phyloP scores from a whole-genome alignment of 2,329 filamentous ascomycete genomes.

The Exserohilum turcica region DNA sequence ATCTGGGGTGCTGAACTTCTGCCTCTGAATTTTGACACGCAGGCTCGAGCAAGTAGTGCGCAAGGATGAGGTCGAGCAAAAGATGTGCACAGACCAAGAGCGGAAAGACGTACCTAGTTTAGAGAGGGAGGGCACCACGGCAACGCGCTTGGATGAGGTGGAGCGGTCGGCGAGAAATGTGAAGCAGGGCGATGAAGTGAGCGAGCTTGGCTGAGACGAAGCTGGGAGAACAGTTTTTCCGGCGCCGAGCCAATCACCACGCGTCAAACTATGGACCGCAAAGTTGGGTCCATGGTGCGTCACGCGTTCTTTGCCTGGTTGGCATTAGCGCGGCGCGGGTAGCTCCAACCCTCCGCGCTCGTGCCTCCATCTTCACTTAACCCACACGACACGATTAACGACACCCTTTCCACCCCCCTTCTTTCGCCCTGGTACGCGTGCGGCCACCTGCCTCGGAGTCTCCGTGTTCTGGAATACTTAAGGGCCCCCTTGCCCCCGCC shows the following conservation, averaged over 20 bases:
- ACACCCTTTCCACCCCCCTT: constrained; percentile 19
- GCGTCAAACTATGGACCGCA: constrained; percentile 13
- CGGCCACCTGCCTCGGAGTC: constrained; percentile 20
- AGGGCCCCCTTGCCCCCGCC: constrained; percentile 1
- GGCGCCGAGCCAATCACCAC: constrained; percentile 32
- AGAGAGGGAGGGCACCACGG: constrained; percentile 31
- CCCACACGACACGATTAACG: constrained; percentile 20
- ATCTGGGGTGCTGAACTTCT: constrained; percentile 24
- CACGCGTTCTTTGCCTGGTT: constrained; percentile 23
- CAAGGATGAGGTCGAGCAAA: constrained; percentile 17
- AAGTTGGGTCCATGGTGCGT: constrained; percentile 21
- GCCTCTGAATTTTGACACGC: constrained; percentile 24
- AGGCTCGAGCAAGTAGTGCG: constrained; percentile 14
- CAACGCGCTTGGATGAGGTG: constrained; percentile 37
- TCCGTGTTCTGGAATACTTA: constrained; percentile 4
- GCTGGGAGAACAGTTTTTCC: constrained; percentile 24
- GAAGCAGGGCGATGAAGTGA: constrained; percentile 34
- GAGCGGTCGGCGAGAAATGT: constrained; percentile 28
- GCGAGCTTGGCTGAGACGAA: constrained; percentile 19
- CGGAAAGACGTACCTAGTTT: constrained; percentile 26
- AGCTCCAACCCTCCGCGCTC: constrained; percentile 28
- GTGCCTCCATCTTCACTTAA: constrained; percentile 21
- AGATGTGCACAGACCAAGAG: constrained; percentile 28
- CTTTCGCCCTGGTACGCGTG: constrained; percentile 19
- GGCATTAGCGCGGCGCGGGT: constrained; percentile 23